Base-by-base conservation (phyloP, 441 rosid species). In the Pelargonium myrrhifolium region DNA sequence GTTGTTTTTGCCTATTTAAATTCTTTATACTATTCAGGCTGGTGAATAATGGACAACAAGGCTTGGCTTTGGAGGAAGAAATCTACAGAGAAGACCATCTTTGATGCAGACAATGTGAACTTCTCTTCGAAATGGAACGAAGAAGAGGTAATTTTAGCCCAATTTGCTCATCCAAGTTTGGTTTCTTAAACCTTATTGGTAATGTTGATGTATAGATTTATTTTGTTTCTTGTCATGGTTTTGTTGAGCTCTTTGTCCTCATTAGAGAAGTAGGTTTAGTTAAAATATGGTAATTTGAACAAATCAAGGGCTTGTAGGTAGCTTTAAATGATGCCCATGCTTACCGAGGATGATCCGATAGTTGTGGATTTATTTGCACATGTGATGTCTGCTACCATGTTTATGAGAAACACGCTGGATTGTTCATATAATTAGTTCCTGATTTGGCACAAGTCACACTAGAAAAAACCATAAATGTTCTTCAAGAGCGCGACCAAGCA, bases 11-110 rank as follows among this genome's bases (percentile, higher is more conserved):
- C 28, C 28, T 20, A 21, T 56, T 21, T 20, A 56, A 53, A 15
- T 18, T 7, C 10, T 56, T 0, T 56, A 8, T 56, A 18, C 9
- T 20, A 2, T 15, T 56, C 61, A 56, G 56, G 6, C 18, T 49
- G 61, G 61, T 56, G 61, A 24, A 42, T 47, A 51, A 87, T 87
- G 93, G 89, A 87, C 67, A 76, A 80, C 39, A 83, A 74, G 71
- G 69, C 80, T 64, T 85, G 90, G 93, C 77, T 73, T 49, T 83
- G 87, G 78, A 79, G 77, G 77, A 84, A 74, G 70, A 75, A 75
- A 73, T 69, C 80, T 51, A 78, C 80, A 6, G 86, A 80, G 76
- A 86, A 83, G 74, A 75, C 82, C 64, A 78, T 72, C 78, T 53
- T 72, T 1, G 80, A 79, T 63, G 12, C 15, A 68, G 61, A 21